Conservation (phyloP, 257 asterid species). For the Nicotiana tomentosiformis region DNA sequence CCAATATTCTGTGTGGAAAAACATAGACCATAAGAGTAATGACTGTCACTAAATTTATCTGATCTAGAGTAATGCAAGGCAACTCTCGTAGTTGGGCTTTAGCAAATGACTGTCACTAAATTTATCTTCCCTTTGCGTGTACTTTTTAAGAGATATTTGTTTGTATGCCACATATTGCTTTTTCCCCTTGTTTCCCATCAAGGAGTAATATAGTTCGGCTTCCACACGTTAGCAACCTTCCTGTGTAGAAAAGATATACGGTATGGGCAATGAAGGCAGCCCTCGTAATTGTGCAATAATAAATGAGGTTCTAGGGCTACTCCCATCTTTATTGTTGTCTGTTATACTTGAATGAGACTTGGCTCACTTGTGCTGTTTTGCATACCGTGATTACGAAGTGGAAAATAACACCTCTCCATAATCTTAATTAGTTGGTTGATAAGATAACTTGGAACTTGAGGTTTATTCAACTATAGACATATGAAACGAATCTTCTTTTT, state of each 20-base stretch:
- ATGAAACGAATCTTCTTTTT: background rate
- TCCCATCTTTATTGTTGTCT: background rate
- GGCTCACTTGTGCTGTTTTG: too few relatives aligned
- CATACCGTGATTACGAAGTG: too few relatives aligned
- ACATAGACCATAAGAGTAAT: background rate
- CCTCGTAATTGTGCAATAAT: background rate
- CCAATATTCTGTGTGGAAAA: background rate
- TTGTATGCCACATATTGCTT: background rate
- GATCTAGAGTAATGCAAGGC: background rate
- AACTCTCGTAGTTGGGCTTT: background rate
- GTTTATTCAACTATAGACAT: background rate
- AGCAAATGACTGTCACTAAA: background rate
- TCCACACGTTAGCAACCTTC: slow-evolving; percentile 1
- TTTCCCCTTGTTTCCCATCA: background rate
- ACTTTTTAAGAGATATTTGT: background rate
- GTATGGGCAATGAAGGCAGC: background rate
- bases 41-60: too few relatives aligned
- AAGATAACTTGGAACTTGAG: background rate
- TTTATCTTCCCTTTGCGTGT: background rate
- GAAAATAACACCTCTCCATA: background rate
- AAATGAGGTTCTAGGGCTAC: background rate
- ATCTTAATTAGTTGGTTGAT: slow-evolving; percentile 1
- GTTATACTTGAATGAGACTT: background rate
- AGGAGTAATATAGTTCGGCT: background rate
- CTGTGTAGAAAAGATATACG: background rate